Percentiles rank a stretch among this genome's conserved stretches.
phyloP scores from a whole-genome alignment of 2,329 filamentous ascomycete species.

The Clathrospora elynae region DNA sequence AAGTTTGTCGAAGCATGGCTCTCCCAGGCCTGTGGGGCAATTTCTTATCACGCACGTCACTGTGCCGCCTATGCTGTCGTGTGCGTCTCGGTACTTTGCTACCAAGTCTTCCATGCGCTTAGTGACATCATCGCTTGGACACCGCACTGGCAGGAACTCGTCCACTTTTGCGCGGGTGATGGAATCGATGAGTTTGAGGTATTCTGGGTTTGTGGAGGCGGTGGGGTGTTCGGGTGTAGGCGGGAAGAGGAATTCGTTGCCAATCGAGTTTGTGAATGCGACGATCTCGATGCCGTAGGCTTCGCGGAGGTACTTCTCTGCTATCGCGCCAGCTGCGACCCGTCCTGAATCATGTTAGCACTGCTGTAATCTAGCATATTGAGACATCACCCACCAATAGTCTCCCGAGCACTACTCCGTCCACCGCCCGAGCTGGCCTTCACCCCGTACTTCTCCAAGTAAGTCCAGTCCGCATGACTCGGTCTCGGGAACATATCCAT shows the following conservation, averaged over 20 bases:
- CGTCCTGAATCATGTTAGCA: slow-evolving; percentile 59
- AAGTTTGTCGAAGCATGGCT: slow-evolving; percentile 94
- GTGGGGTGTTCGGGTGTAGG: slow-evolving; percentile 68
- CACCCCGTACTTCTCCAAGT: slow-evolving; percentile 94
- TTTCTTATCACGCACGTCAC: slow-evolving; percentile 94
- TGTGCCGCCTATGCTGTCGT: slow-evolving; percentile 92
- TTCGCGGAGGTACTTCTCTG: slow-evolving; percentile 85
- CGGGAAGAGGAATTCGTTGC: slow-evolving; percentile 76
- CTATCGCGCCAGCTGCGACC: slow-evolving; percentile 88
- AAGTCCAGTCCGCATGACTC: slow-evolving; percentile 95
- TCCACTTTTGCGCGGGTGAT: slow-evolving; percentile 81
- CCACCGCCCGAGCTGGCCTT: slow-evolving; percentile 91
- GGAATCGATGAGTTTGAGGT: slow-evolving; percentile 72
- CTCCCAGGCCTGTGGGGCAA: slow-evolving; percentile 81
- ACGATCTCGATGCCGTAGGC: slow-evolving; percentile 88
- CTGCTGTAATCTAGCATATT: neutral
- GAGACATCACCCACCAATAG: slow-evolving; percentile 66
- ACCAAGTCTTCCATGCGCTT: slow-evolving; percentile 79
- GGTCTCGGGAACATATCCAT: slow-evolving; percentile 93
- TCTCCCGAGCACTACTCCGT: slow-evolving; percentile 89
- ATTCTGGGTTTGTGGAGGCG: slow-evolving; percentile 75
- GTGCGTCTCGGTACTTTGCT: slow-evolving; percentile 73
- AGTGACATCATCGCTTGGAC: slow-evolving; percentile 70
- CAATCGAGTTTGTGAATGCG: slow-evolving; percentile 86
- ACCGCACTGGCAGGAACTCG: slow-evolving; percentile 81